These are phyloP conservation scores for Chrysosporium keratinophilum DNA, from an alignment of 2,329 filamentous ascomycete species.

Conservation along the genomic window DNA sequence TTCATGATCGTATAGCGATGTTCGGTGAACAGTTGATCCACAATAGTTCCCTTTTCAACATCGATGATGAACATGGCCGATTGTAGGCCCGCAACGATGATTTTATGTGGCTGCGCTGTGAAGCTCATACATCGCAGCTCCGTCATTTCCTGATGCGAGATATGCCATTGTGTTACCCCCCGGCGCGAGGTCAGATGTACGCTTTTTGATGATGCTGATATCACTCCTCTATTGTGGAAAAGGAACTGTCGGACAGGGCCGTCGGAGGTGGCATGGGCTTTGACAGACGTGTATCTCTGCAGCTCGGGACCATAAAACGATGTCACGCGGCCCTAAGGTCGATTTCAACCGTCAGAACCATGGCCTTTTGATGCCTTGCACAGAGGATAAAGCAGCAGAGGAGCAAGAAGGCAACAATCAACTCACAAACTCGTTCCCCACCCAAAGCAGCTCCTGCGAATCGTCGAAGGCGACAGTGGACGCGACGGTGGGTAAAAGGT, in stretches of 20 bases:
- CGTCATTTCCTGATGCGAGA: constrained; percentile 67
- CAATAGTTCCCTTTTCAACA: constrained; percentile 60
- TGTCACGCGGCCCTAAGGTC: constrained; percentile 63
- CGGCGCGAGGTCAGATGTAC: constrained; percentile 80
- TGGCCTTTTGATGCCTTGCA: not conserved
- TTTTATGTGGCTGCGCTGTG: constrained; percentile 72
- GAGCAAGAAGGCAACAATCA: not conserved
- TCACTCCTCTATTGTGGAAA: constrained; percentile 80
- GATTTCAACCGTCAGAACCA: not conserved
- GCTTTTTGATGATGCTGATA: constrained; percentile 71
- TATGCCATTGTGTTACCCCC: constrained; percentile 79
- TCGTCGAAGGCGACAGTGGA: constrained; percentile 83
- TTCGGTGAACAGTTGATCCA: constrained; percentile 61
- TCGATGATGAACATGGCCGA: constrained; percentile 70
- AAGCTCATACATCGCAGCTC: constrained; percentile 93
- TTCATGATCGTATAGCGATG: constrained; percentile 87
- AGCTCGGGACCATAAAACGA: constrained; percentile 82
- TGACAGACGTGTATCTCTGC: constrained; percentile 81
- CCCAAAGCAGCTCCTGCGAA: constrained; percentile 81
- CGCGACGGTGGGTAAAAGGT: constrained; percentile 59
- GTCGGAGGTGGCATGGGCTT: constrained; percentile 62
- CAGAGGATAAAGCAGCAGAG: not conserved
- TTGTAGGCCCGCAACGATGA: constrained; percentile 81
- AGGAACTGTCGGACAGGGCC: constrained; percentile 78
- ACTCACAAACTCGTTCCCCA: constrained; percentile 77